Conservation (phyloP, 768 basidiomycete genomes). For the Coprinopsis strossmayeri region DNA sequence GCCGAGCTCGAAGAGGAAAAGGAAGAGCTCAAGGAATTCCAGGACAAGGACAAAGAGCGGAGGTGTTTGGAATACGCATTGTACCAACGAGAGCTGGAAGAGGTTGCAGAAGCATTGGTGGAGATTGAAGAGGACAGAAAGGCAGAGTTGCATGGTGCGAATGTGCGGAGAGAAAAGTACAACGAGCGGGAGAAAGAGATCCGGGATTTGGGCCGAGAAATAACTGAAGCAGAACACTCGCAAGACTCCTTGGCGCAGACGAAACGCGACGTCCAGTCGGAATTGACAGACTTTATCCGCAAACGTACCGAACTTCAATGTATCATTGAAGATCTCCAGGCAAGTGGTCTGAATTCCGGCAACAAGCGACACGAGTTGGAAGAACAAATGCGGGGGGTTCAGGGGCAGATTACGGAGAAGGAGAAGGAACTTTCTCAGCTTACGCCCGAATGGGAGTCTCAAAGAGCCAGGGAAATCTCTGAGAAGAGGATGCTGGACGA, state of each 20-base stretch:
- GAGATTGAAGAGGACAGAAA: slow-evolving; percentile 80
- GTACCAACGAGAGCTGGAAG: slow-evolving; percentile 85
- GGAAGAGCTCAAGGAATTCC: slow-evolving; percentile 94
- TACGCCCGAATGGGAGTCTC: slow-evolving; percentile 63
- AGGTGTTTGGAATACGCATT: slow-evolving; percentile 93
- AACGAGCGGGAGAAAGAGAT: slow-evolving; percentile 80
- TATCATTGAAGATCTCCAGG: slow-evolving; percentile 67
- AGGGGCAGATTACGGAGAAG: slow-evolving; percentile 54
- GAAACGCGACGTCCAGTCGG: slow-evolving; percentile 70
- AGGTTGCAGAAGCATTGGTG: slow-evolving; percentile 79
- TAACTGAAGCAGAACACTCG: slow-evolving; percentile 62
- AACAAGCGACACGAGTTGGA: slow-evolving; percentile 59
- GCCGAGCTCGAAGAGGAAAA: slow-evolving; percentile 96
- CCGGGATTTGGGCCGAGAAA: slow-evolving; percentile 70
- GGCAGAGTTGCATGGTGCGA: slow-evolving; percentile 79
- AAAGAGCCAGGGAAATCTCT: slow-evolving; percentile 40
- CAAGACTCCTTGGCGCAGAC: slow-evolving; percentile 65
- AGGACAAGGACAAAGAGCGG: slow-evolving; percentile 91
- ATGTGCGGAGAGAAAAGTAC: slow-evolving; percentile 75
- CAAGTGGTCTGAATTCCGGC: slow-evolving; percentile 57
- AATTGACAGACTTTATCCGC: slow-evolving; percentile 83
- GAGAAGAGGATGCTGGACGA: slow-evolving; percentile 70
- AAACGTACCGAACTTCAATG: slow-evolving; percentile 85
- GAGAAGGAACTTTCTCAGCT: slow-evolving; percentile 58
- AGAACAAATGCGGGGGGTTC: slow-evolving; percentile 55